Evolutionary conservation across 257 asterid species (phyloP), one percentile per base, ranked within the genome.

Genomic region (Ocimum tenuiflorum): DNA sequence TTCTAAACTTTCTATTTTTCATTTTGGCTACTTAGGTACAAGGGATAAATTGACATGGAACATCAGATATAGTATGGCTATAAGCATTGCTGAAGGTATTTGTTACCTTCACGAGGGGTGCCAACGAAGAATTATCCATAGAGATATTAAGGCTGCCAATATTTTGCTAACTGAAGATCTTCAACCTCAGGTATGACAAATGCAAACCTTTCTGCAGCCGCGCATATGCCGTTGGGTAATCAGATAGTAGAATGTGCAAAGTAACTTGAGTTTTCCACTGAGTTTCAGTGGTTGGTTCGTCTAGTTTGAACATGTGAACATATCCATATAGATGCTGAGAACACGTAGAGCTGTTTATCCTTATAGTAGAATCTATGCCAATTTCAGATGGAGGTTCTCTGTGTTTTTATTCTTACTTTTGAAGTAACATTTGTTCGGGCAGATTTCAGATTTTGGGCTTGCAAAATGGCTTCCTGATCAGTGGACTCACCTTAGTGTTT

Each of bases 381-480:
- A 19, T 41, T 41, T 41, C 47, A 41, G 47, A 12, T 12, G 47
- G 15, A 2, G 47, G 47, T 41, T 41, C 5, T 13, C 53, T 42
- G 10, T 42, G 7, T n/a, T 24, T 1, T 43, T 22, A 38, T 62
- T 45, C 36, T 31, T 47, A 65, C 67, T 70, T 74, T 38, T 74
- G 41, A 63, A 18, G 56, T 52, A 29, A 43, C 64, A 61, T 69
- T 43, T 58, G 55, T 52, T 61, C 64, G 8, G 69, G 82, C 81
- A 92, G 99, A 90, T 94, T 65, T 86, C 97, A 36, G 99, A 94
- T 77, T 90, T 94, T 33, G 99, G 99, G 60, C 91, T 94, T 27
- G 95, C 97, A 43, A 94, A 90, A 72, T 94, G 97, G 99, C 99
- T 94, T 64, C 99, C 99, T 0, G 97, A 94, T 56, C 91, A 94